Base-by-base conservation (phyloP, 805 yeast species). In the Zygotorulaspora florentina region DNA sequence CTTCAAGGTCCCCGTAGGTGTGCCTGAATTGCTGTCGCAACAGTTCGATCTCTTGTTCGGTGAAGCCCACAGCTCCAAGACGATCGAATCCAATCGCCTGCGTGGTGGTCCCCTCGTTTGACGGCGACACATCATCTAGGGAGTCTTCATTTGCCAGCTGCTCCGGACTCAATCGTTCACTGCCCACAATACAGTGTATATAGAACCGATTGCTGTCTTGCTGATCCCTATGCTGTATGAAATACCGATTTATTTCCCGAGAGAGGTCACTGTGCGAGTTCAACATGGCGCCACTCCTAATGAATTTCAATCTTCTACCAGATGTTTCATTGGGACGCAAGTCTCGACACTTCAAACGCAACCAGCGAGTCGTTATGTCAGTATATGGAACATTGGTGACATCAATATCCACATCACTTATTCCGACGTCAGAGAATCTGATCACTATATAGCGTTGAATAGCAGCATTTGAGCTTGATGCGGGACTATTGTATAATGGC, bases 1-100 rank as follows among this genome's bases (percentile, higher is more conserved):
- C 56, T 49, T 65, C 53, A 20, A 65, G 40, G 45, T 68, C 71
- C 0, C 87, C 87, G 62, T 87, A 85, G 2, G 89, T 72, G 46
- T 74, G 73, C 47, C 79, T 75, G 59, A 90, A 89, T 62, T 89
- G 96, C 42, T 76, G 68, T 48, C 96, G 73, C 48, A 90, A 65
- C 45, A 81, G 82, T 35, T 72, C 71, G 23, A 90, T 79, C 55
- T 90, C 97, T 48, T 79, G 84, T 27, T 79, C 86, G 3, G 86
- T 75, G 59, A 90, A 87, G 8, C 97, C 97, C 36, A 89, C 90
- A 27, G 81, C 79, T 13, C 89, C 72, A 42, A 90, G 70, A 35
- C 96, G 68, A 63, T 90, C 96, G 62, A 90, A 87, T 2, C 97
- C 96, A 12, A 82, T 76, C 11, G 87, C 89, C 29, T 79, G 81